Percentiles rank a stretch among this genome's conserved stretches.
These are phyloP conservation scores for Panaeolus papilionaceus DNA, from an alignment of 768 basidiomycete species.

Conservation along the genomic window DNA sequence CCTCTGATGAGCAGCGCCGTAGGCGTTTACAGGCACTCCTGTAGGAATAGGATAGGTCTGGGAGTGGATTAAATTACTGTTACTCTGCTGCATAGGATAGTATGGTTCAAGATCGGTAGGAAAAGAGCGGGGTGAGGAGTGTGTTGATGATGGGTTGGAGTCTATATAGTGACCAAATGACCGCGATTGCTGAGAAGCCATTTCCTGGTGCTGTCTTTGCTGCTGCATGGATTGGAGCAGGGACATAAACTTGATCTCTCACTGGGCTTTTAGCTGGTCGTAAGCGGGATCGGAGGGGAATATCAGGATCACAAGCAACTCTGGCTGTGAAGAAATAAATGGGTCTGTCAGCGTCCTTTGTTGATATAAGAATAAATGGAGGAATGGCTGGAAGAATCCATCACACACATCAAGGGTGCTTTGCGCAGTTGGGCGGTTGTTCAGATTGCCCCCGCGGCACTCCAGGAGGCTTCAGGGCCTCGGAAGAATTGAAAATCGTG, in stretches of 20 bases:
- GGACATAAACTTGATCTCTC: conserved; percentile 11
- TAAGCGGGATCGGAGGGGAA: conserved; percentile 15
- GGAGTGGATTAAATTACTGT: conserved; percentile 26
- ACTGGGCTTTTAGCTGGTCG: conserved; percentile 10
- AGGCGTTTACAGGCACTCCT: conserved; percentile 26
- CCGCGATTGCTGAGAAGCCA: conserved; percentile 24
- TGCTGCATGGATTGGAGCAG: conserved; percentile 22
- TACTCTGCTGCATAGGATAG: conserved; percentile 24
- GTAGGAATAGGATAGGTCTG: conserved; percentile 36
- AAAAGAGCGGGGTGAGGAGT: conserved; percentile 38
- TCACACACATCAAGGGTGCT: conserved; percentile 13
- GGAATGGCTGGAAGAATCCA: conserved; percentile 6
- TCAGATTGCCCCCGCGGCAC: conserved; percentile 13
- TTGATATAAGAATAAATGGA: conserved; percentile 14
- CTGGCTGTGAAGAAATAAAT: conserved; percentile 7
- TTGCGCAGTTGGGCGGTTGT: conserved; percentile 14
- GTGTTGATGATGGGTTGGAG: conserved; percentile 43
- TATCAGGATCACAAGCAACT: conserved; percentile 13
- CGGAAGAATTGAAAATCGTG: conserved; percentile 10
- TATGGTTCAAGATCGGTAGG: conserved; percentile 32
- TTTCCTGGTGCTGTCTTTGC: conserved; percentile 18
- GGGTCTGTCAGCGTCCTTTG: conserved; percentile 12
- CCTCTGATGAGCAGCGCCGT: conserved; percentile 29
- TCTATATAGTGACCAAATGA: conserved; percentile 34
- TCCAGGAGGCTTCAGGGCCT: conserved; percentile 1